Evolutionary conservation across 495 filamentous ascomycete genomes (phyloP).

Genomic region (Penicillium roqueforti): DNA sequence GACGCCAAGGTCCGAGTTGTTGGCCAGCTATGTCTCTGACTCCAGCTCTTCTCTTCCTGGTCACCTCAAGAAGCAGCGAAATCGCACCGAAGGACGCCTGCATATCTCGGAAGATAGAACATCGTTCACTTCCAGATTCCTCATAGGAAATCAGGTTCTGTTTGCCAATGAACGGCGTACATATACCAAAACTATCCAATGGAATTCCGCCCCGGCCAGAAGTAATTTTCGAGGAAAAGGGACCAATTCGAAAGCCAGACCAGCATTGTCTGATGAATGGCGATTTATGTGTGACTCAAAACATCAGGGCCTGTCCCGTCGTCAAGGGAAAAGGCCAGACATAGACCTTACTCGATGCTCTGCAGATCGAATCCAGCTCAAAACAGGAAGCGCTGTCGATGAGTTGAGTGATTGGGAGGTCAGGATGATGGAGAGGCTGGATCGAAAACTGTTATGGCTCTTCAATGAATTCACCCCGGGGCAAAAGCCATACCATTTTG

Average conservation of each 20-base stretch:
- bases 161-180: neutral
- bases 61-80: neutral
- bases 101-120: neutral
- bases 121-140: neutral
- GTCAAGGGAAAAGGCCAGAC: neutral
- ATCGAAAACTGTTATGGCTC: slow-evolving; percentile 41
- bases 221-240: neutral
- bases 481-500: slow-evolving; percentile 41
- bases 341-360: neutral
- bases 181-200: slow-evolving; percentile 2
- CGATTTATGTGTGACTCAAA: neutral
- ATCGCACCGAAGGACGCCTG: neutral
- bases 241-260: neutral
- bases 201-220: slow-evolving; percentile 11
- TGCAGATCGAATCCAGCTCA: neutral
- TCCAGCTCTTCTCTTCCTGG: slow-evolving; percentile 5
- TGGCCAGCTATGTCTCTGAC: slow-evolving; percentile 26
- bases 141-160: neutral
- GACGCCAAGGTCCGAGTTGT: slow-evolving; percentile 30
- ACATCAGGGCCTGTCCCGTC: neutral
- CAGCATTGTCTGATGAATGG: slow-evolving; percentile 1
- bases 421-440: slow-evolving; percentile 30
- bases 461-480: slow-evolving; percentile 38
- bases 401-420: slow-evolving; percentile 37
- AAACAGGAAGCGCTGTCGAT: neutral